Conservation (phyloP, 1,284 basidiomycete species). For the Sutorius eximius region DNA sequence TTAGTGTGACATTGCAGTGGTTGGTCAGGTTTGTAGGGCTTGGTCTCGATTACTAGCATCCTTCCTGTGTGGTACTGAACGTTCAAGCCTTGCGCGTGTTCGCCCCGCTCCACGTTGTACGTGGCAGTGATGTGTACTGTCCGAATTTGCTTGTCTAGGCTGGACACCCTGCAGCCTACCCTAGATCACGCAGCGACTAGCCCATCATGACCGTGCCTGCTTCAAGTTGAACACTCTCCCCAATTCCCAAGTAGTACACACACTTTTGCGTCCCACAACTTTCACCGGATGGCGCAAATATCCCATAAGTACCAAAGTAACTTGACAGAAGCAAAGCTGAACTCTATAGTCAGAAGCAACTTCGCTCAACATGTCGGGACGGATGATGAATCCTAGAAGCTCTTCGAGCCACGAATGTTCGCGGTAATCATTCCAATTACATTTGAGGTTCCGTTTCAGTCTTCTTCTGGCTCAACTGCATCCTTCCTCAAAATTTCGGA, state of each 20-base stretch:
- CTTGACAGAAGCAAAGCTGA: no score
- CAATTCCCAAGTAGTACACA: no score
- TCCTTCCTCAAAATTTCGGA: slow-evolving; percentile 37
- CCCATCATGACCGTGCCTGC: no score
- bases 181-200: neutral
- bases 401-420: neutral
- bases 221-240: no score
- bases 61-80: neutral
- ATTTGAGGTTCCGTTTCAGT: slow-evolving; percentile 4
- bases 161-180: no score
- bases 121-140: neutral
- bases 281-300: no score
- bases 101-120: neutral
- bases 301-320: no score
- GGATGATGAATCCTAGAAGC: neutral
- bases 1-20: neutral
- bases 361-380: neutral
- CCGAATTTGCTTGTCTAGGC: neutral
- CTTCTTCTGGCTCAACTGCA: slow-evolving; percentile 15
- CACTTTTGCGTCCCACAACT: no score
- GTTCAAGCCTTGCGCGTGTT: neutral
- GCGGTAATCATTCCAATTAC: neutral
- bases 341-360: neutral
- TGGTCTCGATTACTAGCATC: neutral
- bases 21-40: neutral